These are phyloP conservation scores for Diophrys sp. DNA, from an alignment of 73 alveolate species.

Conservation along the genomic window DNA sequence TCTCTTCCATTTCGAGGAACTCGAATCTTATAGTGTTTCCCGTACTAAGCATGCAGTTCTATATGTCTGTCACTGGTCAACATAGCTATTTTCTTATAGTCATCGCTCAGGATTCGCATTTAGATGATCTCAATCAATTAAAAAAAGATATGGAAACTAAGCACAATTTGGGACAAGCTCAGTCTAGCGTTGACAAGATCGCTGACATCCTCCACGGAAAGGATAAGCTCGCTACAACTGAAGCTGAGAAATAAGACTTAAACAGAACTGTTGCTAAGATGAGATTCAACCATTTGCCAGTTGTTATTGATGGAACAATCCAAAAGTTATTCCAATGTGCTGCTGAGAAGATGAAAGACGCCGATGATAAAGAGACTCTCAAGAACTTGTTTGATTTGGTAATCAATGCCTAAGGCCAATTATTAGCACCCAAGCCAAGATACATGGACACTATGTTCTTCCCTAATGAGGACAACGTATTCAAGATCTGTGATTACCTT, in stretches of 20 bases:
- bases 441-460: slow-evolving; percentile 72
- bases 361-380: slow-evolving; percentile 29
- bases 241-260: background rate
- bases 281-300: slow-evolving; percentile 17
- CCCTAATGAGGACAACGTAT: slow-evolving; percentile 68
- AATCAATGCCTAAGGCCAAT: slow-evolving; percentile 23
- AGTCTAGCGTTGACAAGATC: background rate
- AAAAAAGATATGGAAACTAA: background rate
- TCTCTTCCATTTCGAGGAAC: slow-evolving; percentile 96
- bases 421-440: slow-evolving; percentile 51
- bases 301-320: slow-evolving; percentile 11
- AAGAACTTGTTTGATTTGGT: slow-evolving; percentile 30
- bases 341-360: slow-evolving; percentile 47
- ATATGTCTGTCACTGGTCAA: slow-evolving; percentile 91
- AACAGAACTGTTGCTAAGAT: slow-evolving; percentile 8
- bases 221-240: background rate
- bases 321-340: slow-evolving; percentile 37
- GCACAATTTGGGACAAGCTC: background rate
- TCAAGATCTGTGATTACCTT: slow-evolving; percentile 55
- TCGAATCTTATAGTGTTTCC: slow-evolving; percentile 86
- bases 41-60: slow-evolving; percentile 98
- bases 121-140: slow-evolving; percentile 70
- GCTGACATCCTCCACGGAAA: background rate
- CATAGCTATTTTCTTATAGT: slow-evolving; percentile 91
- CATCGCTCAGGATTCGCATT: slow-evolving; percentile 80